These are phyloP conservation scores for Cordyceps cicadae DNA, from an alignment of 2,329 filamentous ascomycete genomes.

Conservation along the genomic window DNA sequence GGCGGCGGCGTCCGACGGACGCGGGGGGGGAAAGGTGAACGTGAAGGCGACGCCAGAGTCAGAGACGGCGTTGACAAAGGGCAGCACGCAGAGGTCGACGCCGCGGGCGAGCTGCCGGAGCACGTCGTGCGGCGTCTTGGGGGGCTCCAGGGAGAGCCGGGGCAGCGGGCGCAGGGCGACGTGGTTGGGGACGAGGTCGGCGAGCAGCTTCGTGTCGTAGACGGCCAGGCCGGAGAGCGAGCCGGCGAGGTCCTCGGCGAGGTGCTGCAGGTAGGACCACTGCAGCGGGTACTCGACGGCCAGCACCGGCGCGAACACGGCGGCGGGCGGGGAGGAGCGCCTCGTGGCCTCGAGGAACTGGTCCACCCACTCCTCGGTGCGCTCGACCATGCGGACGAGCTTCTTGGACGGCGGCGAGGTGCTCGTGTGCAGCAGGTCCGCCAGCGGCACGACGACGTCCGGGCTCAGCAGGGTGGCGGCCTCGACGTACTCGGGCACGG, in stretches of 20 bases:
- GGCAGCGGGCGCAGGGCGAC: conserved; percentile 53
- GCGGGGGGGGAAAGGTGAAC: conserved; percentile 59
- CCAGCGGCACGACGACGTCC: conserved; percentile 71
- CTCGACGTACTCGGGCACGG: conserved; percentile 58
- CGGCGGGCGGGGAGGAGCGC: conserved; percentile 24
- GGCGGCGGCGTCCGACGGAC: neutral
- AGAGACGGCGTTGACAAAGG: conserved; percentile 65
- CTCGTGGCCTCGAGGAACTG: conserved; percentile 46
- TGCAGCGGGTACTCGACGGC: conserved; percentile 70
- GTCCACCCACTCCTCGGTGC: conserved; percentile 74
- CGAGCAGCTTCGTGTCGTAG: conserved; percentile 64
- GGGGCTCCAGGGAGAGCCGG: conserved; percentile 64
- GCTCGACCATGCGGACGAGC: conserved; percentile 72
- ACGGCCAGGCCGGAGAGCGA: conserved; percentile 63
- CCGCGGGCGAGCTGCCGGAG: conserved; percentile 69
- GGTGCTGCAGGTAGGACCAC: conserved; percentile 66
- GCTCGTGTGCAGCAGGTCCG: conserved; percentile 53
- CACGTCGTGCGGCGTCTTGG: conserved; percentile 65
- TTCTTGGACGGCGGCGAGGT: conserved; percentile 59
- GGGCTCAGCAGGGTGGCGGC: conserved; percentile 59
- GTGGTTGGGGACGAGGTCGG: conserved; percentile 49
- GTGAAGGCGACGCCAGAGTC: conserved; percentile 79
- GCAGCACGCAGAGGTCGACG: conserved; percentile 69
- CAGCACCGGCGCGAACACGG: conserved; percentile 58
- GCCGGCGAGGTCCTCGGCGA: conserved; percentile 55